Percentiles rank a stretch among this genome's conserved stretches.
phyloP scores from a whole-genome alignment of 1,139 yeast genomes.

The Candida neerlandica region DNA sequence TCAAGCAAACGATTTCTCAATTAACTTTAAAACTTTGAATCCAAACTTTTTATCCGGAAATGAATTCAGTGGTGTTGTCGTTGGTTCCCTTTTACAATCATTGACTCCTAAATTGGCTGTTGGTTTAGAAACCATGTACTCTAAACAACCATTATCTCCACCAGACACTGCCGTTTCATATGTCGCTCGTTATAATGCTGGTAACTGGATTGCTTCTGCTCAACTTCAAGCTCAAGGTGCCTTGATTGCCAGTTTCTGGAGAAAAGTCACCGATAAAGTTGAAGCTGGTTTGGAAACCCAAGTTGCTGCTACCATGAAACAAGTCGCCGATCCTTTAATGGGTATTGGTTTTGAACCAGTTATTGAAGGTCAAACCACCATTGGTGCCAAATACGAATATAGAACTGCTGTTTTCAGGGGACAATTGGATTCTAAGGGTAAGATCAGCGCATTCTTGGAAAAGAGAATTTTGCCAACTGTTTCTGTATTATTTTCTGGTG shows the following conservation, averaged over 20 bases:
- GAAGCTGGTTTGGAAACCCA: constrained; percentile 98
- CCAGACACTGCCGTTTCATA: constrained; percentile 93
- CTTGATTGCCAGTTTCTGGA: constrained; percentile 87
- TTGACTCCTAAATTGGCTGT: constrained; percentile 80
- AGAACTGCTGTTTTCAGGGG: constrained; percentile 97
- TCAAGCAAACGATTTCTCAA: constrained; percentile 84
- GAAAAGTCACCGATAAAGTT: constrained; percentile 86
- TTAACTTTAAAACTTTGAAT: constrained; percentile 88
- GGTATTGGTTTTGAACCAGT: constrained; percentile 81
- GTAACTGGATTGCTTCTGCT: constrained; percentile 92
- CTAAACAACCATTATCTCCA: constrained; percentile 77
- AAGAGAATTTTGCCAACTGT: constrained; percentile 92
- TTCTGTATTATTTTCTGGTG: constrained; percentile 83
- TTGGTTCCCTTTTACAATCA: constrained; percentile 88
- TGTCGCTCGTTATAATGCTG: constrained; percentile 86
- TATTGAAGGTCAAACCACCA: constrained; percentile 87
- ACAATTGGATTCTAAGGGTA: constrained; percentile 88
- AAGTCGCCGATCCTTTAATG: constrained; percentile 78
- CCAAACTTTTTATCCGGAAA: constrained; percentile 72
- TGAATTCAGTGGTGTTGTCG: constrained; percentile 79
- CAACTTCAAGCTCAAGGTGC: constrained; percentile 95
- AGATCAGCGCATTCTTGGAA: constrained; percentile 88
- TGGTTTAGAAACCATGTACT: constrained; percentile 93
- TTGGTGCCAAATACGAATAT: constrained; percentile 98
- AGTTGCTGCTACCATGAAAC: constrained; percentile 75